A percentile compares a stretch with the other conserved stretches of the same genome.
Conservation (phyloP, 1,139 yeast genomes). For the Hansenula lynferdii region DNA sequence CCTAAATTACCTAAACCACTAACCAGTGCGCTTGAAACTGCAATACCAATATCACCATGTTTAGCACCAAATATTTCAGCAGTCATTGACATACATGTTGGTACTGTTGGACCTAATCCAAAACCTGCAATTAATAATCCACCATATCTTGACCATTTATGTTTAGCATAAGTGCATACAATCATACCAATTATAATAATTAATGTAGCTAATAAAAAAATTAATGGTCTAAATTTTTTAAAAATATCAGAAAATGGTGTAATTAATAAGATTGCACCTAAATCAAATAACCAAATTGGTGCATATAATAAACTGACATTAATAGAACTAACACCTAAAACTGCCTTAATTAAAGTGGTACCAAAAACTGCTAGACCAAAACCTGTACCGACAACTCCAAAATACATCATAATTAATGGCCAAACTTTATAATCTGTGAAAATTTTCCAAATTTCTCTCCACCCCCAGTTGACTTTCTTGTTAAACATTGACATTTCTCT, state of each 20-base stretch:
- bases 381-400: slow-evolving; percentile 90
- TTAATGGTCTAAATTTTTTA: slow-evolving; percentile 50
- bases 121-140: slow-evolving; percentile 80
- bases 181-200: slow-evolving; percentile 72
- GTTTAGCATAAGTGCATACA: slow-evolving; percentile 71
- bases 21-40: slow-evolving; percentile 77
- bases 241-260: slow-evolving; percentile 79
- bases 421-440: slow-evolving; percentile 63
- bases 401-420: slow-evolving; percentile 84
- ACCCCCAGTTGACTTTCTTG: slow-evolving; percentile 45
- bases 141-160: slow-evolving; percentile 72
- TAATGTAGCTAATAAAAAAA: slow-evolving; percentile 56
- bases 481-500: slow-evolving; percentile 55
- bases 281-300: slow-evolving; percentile 86
- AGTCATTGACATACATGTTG: slow-evolving; percentile 83
- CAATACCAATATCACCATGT: slow-evolving; percentile 83
- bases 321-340: slow-evolving; percentile 60
- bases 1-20: slow-evolving; percentile 87
- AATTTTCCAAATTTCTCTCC: slow-evolving; percentile 54
- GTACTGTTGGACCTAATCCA: slow-evolving; percentile 89
- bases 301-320: slow-evolving; percentile 74
- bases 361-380: slow-evolving; percentile 84
- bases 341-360: slow-evolving; percentile 67
- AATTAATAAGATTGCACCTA: slow-evolving; percentile 67
- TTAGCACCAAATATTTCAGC: slow-evolving; percentile 68